phyloP scores from a whole-genome alignment of 208 protist genomes.

The Trypanosoma conorhini region DNA sequence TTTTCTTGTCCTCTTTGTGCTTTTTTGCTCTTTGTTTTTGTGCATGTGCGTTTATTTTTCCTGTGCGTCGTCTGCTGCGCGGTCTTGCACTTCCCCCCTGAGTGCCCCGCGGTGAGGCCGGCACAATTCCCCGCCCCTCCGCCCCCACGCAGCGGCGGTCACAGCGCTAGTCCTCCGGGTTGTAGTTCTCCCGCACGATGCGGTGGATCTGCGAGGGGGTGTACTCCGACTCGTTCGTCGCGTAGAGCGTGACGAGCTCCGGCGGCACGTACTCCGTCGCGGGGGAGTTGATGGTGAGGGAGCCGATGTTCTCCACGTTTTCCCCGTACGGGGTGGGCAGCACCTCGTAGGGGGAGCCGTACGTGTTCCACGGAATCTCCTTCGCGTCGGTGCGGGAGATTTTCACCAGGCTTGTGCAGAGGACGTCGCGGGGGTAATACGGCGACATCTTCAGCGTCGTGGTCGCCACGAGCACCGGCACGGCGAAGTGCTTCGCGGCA shows the following conservation, averaged over 20 bases:
- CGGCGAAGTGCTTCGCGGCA: conserved; percentile 94
- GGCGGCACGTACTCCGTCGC: conserved; percentile 98
- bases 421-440: conserved; percentile 94
- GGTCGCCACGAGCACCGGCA: conserved; percentile 96
- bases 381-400: conserved; percentile 71
- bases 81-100: neutral
- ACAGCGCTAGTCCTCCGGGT: conserved; percentile 84
- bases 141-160: neutral
- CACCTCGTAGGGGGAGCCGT: conserved; percentile 63
- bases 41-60: neutral
- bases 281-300: conserved; percentile 89
- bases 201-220: conserved; percentile 97
- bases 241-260: conserved; percentile 96
- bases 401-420: conserved; percentile 87
- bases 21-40: neutral
- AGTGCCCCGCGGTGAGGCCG: neutral
- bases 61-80: neutral
- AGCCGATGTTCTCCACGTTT: conserved; percentile 27
- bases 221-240: conserved; percentile 95
- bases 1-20: neutral
- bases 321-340: conserved; percentile 48
- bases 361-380: conserved; percentile 86
- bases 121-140: neutral
- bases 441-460: conserved; percentile 97
- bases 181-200: conserved; percentile 96